Evolutionary conservation across 2,329 filamentous ascomycete species (phyloP).

Genomic region (Dothideomycetes sp.): DNA sequence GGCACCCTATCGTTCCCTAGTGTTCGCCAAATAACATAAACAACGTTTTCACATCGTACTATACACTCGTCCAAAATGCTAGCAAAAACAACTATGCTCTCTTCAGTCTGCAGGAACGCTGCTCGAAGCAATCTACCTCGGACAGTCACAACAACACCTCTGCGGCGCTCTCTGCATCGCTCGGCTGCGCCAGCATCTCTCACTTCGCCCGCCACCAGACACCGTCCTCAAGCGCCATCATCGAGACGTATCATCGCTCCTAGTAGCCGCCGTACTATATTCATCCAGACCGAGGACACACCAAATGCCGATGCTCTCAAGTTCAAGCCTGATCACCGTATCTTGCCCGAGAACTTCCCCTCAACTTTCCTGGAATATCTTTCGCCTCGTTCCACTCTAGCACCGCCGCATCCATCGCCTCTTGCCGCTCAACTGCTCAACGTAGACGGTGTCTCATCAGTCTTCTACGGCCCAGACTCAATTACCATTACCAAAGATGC

Average conservation of each 20-base stretch:
- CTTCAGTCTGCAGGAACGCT: slow-evolving; percentile 3
- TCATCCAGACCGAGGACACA: slow-evolving; percentile 93
- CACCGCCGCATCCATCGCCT: slow-evolving; percentile 81
- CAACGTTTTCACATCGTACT: no score
- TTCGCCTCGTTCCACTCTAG: slow-evolving; percentile 75
- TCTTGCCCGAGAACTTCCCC: slow-evolving; percentile 65
- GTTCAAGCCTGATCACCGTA: slow-evolving; percentile 82
- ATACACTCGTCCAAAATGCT: no score
- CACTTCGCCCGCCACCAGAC: slow-evolving; percentile 8
- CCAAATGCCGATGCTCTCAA: slow-evolving; percentile 87
- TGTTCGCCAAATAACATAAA: no score
- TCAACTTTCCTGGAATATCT: slow-evolving; percentile 87
- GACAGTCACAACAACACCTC: slow-evolving; percentile 8
- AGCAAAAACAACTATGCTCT: slow-evolving; percentile 6
- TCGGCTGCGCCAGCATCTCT: slow-evolving; percentile 9
- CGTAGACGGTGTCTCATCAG: slow-evolving; percentile 85
- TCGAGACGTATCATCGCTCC: background rate
- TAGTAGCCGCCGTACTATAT: slow-evolving; percentile 58
- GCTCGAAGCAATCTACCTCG: slow-evolving; percentile 1
- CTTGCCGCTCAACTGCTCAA: slow-evolving; percentile 85
- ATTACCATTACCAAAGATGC: slow-evolving; percentile 91
- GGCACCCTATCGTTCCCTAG: no score
- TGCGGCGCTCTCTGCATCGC: slow-evolving; percentile 6
- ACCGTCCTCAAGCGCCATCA: slow-evolving; percentile 7
- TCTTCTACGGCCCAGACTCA: slow-evolving; percentile 92